A percentile compares a stretch with the other conserved stretches of the same genome.
These are phyloP conservation scores for Solanum chiquidenum DNA, from an alignment of 257 asterid genomes.

Conservation along the genomic window DNA sequence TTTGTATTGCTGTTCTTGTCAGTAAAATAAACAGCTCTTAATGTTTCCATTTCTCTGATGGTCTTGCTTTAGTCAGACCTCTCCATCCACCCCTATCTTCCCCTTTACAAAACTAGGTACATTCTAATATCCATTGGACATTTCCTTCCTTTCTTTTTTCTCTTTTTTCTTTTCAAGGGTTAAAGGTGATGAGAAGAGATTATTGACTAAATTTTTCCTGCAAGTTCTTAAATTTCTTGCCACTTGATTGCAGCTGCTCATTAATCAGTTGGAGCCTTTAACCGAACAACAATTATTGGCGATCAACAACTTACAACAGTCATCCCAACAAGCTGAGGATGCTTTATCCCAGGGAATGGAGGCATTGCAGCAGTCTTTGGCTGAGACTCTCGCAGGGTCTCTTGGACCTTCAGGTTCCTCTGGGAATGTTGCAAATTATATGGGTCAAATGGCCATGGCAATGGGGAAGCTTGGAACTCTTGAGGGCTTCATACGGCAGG, in stretches of 20 bases:
- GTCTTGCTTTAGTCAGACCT: not conserved
- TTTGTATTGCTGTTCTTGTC: not conserved
- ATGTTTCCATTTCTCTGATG: not conserved
- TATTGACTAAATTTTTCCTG: not conserved
- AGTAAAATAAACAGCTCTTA: not conserved
- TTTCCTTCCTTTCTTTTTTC: not conserved
- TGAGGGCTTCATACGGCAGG: constrained; percentile 95
- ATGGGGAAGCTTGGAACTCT: constrained; percentile 93
- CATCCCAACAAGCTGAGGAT: constrained; percentile 91
- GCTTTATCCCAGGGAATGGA: constrained; percentile 97
- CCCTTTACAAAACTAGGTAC: not conserved
- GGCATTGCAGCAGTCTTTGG: constrained; percentile 87
- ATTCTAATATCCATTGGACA: not conserved
- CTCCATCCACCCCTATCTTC: not conserved
- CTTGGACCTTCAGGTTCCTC: constrained; percentile 71
- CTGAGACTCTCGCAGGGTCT: constrained; percentile 86
- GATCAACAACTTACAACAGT: constrained; percentile 74
- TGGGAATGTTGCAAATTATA: constrained; percentile 84
- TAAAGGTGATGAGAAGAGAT: not conserved
- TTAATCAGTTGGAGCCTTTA: constrained; percentile 82
- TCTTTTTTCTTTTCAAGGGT: not conserved
- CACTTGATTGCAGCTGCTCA: constrained; percentile 57
- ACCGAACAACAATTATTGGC: constrained; percentile 81
- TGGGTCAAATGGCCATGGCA: constrained; percentile 99
- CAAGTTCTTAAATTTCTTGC: not conserved